Evolutionary conservation across 345 rosid species (phyloP).

Genomic region (Atalantia buxifolia): DNA sequence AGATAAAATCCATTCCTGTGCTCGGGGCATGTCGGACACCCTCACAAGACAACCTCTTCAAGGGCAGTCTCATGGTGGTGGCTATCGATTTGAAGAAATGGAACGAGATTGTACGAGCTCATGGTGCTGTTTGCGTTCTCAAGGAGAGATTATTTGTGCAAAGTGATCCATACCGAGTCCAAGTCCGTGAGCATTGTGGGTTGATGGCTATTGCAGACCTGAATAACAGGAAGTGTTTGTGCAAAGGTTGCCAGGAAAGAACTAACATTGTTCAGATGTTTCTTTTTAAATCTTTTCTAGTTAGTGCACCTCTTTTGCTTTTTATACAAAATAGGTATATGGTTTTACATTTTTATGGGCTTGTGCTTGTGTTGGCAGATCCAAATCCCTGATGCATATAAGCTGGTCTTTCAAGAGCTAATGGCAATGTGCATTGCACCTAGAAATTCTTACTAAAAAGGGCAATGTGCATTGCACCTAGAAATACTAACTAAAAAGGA

Average conservation of each 20-base stretch:
- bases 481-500: no score
- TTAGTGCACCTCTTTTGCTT: no score
- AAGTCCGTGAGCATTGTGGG: slow-evolving; percentile 88
- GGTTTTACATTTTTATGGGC: background rate
- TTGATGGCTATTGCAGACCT: slow-evolving; percentile 92
- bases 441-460: slow-evolving; percentile 79
- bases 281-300: background rate
- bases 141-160: slow-evolving; percentile 96
- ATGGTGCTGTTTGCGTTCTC: slow-evolving; percentile 88
- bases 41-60: slow-evolving; percentile 95
- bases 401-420: slow-evolving; percentile 92
- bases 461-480: no score
- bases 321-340: no score
- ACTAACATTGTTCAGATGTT: slow-evolving; percentile 85
- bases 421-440: slow-evolving; percentile 99
- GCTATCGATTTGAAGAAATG: slow-evolving; percentile 96
- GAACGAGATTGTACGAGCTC: slow-evolving; percentile 99
- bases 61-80: slow-evolving; percentile 95
- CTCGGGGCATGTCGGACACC: slow-evolving; percentile 67
- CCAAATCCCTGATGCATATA: slow-evolving; percentile 87
- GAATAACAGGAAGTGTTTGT: slow-evolving; percentile 71
- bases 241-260: slow-evolving; percentile 96
- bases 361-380: slow-evolving; percentile 40
- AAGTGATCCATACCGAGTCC: slow-evolving; percentile 94
- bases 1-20: slow-evolving; percentile 96